Evolutionary conservation across 805 yeast genomes (phyloP).

Genomic region (Yarrowia sp.): DNA sequence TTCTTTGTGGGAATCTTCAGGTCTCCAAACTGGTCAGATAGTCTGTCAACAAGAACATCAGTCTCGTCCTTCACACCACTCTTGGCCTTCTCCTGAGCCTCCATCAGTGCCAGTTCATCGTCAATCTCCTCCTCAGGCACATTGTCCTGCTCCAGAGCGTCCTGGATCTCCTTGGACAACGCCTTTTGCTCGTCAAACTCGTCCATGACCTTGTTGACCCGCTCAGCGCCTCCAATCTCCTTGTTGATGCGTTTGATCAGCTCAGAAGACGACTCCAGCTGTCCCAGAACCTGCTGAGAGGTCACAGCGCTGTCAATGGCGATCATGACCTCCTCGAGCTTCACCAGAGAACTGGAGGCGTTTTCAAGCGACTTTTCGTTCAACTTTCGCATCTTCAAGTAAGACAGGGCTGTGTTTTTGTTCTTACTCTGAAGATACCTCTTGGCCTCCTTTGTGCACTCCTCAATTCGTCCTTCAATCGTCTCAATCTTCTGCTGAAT

Average conservation of each 20-base stretch:
- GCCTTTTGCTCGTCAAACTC: conserved; percentile 36
- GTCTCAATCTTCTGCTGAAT: conserved; percentile 8
- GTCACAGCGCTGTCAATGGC: conserved; percentile 26
- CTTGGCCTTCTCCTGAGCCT: conserved; percentile 30
- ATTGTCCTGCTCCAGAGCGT: conserved; percentile 31
- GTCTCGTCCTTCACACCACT: conserved; percentile 7
- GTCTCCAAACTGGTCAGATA: conserved; percentile 25
- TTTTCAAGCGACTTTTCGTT: conserved; percentile 25
- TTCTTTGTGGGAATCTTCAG: conserved; percentile 3
- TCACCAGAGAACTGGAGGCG: conserved; percentile 14
- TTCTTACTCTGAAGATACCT: conserved; percentile 5
- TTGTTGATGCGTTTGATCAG: conserved; percentile 33
- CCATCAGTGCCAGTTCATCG: conserved; percentile 32
- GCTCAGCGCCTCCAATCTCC: conserved; percentile 37
- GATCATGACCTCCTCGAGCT: conserved; percentile 27
- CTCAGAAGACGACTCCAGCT: conserved; percentile 16
- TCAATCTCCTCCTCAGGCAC: conserved; percentile 36
- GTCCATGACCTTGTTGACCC: conserved; percentile 39
- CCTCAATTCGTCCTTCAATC: conserved; percentile 15
- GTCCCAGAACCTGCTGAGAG: conserved; percentile 16
- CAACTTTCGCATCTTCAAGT: conserved; percentile 22
- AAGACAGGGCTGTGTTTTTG: conserved; percentile 25
- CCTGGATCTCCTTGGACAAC: conserved; percentile 8
- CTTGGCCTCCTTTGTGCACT: conserved; percentile 13
- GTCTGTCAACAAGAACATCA: neutral